phyloP scores from a whole-genome alignment of 441 rosid genomes.

The Adansonia rubrostipa region DNA sequence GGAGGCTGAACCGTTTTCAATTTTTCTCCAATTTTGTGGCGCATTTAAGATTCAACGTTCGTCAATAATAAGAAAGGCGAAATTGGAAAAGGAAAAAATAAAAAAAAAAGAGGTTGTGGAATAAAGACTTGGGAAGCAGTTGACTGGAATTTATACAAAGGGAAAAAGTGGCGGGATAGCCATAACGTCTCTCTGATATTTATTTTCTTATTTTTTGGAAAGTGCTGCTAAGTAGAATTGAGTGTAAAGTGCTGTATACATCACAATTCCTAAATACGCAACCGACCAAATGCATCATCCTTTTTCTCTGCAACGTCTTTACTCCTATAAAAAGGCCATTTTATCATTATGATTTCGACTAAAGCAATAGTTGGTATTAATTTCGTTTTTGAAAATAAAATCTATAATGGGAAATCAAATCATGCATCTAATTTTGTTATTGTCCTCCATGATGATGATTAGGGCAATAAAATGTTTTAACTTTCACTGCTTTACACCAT shows the following conservation, averaged over 20 bases:
- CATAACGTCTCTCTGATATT: conserved; percentile 13
- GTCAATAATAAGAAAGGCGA: not conserved
- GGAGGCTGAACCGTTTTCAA: not conserved
- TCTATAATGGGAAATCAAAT: not conserved
- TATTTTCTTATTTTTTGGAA: not conserved
- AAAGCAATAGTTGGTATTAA: not conserved
- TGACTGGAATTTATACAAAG: conserved; percentile 13
- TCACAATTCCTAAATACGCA: not conserved
- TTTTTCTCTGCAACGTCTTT: conserved; percentile 14
- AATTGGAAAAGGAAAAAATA: not conserved
- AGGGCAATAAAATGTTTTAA: conserved; percentile 10
- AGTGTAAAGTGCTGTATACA: no score
- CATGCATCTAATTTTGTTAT: conserved; percentile 6
- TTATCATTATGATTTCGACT: conserved; percentile 24
- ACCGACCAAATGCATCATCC: not conserved
- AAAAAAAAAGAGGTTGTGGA: not conserved
- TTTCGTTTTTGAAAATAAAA: not conserved
- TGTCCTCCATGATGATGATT: conserved; percentile 3
- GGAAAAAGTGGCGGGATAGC: not conserved
- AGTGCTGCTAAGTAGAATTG: no score
- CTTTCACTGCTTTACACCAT: conserved; percentile 19
- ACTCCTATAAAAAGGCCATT: not conserved
- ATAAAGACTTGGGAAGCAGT: conserved; percentile 7
- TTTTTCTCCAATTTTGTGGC: not conserved
- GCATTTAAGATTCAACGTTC: not conserved